Conservation (phyloP, 441 rosid species). For the Populus trichocarpa region DNA sequence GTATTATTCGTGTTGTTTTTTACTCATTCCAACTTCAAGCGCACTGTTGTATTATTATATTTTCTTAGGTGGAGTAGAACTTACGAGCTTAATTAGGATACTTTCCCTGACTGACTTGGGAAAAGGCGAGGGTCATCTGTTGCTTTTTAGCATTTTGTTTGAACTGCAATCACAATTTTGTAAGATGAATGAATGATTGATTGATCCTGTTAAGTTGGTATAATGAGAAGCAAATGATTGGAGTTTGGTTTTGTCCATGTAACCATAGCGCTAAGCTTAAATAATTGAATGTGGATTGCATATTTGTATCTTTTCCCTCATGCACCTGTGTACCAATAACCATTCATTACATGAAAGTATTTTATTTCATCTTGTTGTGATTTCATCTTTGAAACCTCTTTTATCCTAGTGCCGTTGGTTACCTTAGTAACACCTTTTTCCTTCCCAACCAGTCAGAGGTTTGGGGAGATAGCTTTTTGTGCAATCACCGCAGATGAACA, state of each 20-base stretch:
- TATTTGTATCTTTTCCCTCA: neutral
- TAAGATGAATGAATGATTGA: neutral
- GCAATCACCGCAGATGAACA: conserved; percentile 99
- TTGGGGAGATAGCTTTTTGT: conserved; percentile 99
- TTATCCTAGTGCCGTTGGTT: neutral
- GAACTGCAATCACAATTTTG: neutral
- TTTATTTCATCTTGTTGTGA: neutral
- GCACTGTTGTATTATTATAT: neutral
- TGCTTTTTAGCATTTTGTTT: conserved; percentile 7
- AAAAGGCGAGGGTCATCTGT: conserved; percentile 1
- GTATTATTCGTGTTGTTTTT: neutral
- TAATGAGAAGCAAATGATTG: neutral
- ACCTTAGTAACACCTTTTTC: conserved; percentile 19
- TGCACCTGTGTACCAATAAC: neutral
- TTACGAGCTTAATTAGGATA: neutral
- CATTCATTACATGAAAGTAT: neutral
- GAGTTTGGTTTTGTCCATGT: neutral
- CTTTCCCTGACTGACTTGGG: neutral
- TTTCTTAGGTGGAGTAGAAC: neutral
- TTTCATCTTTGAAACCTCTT: conserved; percentile 9
- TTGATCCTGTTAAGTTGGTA: neutral
- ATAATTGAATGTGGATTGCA: neutral
- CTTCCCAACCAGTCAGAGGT: conserved; percentile 65
- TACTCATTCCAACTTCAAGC: conserved; percentile 1
- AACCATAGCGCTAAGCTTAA: neutral